Base-by-base conservation (phyloP, 1,139 yeast species). In the Scheffersomyces parashehatae region DNA sequence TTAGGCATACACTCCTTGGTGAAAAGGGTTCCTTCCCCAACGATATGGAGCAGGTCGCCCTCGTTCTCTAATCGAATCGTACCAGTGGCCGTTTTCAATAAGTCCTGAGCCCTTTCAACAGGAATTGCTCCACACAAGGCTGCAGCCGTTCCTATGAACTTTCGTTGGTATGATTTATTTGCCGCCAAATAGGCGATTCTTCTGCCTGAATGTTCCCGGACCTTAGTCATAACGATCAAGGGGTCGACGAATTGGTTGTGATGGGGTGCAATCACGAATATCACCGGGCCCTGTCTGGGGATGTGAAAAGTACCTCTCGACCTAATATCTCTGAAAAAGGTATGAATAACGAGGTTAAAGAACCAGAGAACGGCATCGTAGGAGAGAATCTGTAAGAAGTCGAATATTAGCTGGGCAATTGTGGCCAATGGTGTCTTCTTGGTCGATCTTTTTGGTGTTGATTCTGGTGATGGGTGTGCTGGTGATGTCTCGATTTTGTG, bases 31-130 rank as follows among this genome's bases (percentile, higher is more conserved):
- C 68, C 75, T 31, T 62, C 60, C 0, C 86, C 86, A n/a, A 70
- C 64, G n/a, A 66, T 59, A 34, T 62, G 49, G 12, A 54, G 61
- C 11, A 65, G 61, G 39, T 68, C 65, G 3, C 67, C 70, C 38
- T 67, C 68, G 42, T 68, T 65, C 29, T 71, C 73, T 31, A 69
- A 64, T 33, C 51, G 60, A 7, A 83, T 77, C 16, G 65, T 69
- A 3, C 88, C 86, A 2, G 59, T 55, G 4, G 71, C 80, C 5
- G 62, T 51, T 36, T 64, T 67, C 48, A 85, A 62, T 42, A 81
- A 64, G 59, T 85, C 93, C 60, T 85, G 91, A 2, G 88, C 84
- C 54, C 91, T 66, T 44, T 84, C 85, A 13, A 85, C 91, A 0
- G 90, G 89, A 35, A 85, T 84, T 2, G 88, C 81, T 38, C 82